These are phyloP conservation scores for Astragalus membranaceus DNA, from an alignment of 306 rosid genomes.

Conservation along the genomic window DNA sequence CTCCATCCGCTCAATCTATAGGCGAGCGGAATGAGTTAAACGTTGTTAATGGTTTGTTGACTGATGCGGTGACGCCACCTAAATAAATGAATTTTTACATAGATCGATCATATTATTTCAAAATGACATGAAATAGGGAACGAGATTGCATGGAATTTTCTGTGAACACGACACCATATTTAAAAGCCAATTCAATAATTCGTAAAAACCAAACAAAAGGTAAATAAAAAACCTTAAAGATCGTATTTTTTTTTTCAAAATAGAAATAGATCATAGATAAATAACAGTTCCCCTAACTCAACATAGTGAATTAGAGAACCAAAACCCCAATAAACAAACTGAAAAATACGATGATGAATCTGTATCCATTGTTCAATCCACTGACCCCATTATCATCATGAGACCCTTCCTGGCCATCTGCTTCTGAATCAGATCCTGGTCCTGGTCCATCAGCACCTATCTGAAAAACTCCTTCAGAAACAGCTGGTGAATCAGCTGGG, in stretches of 20 bases:
- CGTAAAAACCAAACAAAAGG: neutral
- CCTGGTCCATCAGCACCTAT: neutral
- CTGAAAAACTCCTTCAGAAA: neutral
- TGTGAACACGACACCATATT: neutral
- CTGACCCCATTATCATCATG: conserved; percentile 31
- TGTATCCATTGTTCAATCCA: conserved; percentile 30
- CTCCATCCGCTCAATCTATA: too few relatives aligned
- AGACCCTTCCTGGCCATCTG: conserved; percentile 43
- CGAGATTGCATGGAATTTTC: too few relatives aligned
- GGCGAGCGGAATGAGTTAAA: too few relatives aligned
- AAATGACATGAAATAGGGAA: too few relatives aligned
- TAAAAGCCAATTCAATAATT: conserved; percentile 13
- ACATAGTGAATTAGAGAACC: conserved; percentile 38
- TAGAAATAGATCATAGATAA: neutral
- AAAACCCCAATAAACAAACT: conserved; percentile 45
- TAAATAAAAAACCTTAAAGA: conserved; percentile 12
- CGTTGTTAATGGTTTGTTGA: too few relatives aligned
- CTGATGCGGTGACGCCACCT: too few relatives aligned
- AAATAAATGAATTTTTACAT: too few relatives aligned
- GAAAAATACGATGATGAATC: conserved; percentile 32
- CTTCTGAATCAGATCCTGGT: conserved; percentile 17
- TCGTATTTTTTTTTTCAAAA: neutral
- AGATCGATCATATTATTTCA: too few relatives aligned
- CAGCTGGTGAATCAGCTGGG: neutral
- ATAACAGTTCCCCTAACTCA: conserved; percentile 6